phyloP scores from a whole-genome alignment of 176 grass and related monocot species.

The Echinochloa phyllopogon region DNA sequence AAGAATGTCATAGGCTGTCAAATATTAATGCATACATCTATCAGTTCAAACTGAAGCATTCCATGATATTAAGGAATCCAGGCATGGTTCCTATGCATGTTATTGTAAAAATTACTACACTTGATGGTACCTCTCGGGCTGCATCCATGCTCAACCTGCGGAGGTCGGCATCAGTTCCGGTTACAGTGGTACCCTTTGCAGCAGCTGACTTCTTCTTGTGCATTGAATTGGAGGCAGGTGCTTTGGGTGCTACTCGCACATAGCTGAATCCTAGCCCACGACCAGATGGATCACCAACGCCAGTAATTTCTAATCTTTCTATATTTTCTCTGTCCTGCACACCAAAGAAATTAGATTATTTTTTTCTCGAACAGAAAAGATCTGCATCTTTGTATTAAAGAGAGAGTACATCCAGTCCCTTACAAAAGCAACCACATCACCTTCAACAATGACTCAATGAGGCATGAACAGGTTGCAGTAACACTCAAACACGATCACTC shows the following conservation, averaged over 20 bases:
- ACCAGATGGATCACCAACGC: conserved; percentile 92
- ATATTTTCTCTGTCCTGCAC: conserved; percentile 87
- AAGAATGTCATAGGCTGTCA: conserved; percentile 22
- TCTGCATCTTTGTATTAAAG: too few relatives aligned
- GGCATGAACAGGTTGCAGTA: too few relatives aligned
- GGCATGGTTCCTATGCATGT: neutral
- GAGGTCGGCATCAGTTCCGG: conserved; percentile 98
- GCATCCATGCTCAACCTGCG: conserved; percentile 99
- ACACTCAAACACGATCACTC: too few relatives aligned
- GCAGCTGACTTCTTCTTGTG: conserved; percentile 84
- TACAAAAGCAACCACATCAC: too few relatives aligned
- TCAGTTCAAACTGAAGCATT: conserved; percentile 16
- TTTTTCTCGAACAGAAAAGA: too few relatives aligned
- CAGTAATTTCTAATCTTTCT: conserved; percentile 92
- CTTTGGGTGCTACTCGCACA: conserved; percentile 79
- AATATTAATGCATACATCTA: conserved; percentile 19
- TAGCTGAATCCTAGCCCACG: conserved; percentile 97
- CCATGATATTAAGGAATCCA: conserved; percentile 16
- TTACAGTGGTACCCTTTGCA: conserved; percentile 87
- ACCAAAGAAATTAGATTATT: conserved; percentile 29
- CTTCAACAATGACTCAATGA: too few relatives aligned
- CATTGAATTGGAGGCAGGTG: conserved; percentile 72
- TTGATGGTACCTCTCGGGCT: conserved; percentile 83
- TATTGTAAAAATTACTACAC: conserved; percentile 33
- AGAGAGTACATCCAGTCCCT: too few relatives aligned